These are phyloP conservation scores for Salix arbutifolia DNA, from an alignment of 345 rosid species.

Conservation along the genomic window DNA sequence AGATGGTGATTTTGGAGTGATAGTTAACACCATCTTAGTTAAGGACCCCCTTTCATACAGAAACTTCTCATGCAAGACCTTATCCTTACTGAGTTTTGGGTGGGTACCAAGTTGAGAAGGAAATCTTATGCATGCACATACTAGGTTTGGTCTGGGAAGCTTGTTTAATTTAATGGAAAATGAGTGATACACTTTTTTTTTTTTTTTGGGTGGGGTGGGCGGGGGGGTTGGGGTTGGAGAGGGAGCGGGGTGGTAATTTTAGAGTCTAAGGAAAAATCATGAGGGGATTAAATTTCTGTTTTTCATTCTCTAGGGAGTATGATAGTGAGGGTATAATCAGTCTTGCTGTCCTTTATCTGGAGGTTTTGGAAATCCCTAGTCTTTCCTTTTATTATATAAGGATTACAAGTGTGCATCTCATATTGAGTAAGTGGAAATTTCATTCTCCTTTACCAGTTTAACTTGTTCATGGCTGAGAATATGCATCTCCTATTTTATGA, in stretches of 20 bases:
- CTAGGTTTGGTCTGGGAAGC: not conserved
- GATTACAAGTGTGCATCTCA: not conserved
- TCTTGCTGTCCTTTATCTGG: not conserved
- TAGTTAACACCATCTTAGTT: too few species aligned
- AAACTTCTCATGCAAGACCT: not conserved
- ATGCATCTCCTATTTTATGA: not conserved
- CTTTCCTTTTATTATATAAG: not conserved
- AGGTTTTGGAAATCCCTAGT: not conserved
- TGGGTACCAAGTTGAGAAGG: not conserved
- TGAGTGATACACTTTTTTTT: not conserved
- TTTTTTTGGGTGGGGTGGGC: not conserved
- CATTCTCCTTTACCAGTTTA: not conserved
- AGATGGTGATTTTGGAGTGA: too few species aligned
- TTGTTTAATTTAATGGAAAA: not conserved
- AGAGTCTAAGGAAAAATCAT: not conserved
- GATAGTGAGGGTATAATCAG: not conserved
- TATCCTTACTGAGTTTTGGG: not conserved
- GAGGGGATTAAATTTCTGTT: not conserved
- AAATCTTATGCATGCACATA: not conserved
- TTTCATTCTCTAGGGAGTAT: not conserved
- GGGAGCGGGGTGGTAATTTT: not conserved
- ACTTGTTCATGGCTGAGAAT: not conserved
- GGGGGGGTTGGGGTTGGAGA: not conserved
- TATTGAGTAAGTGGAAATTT: not conserved
- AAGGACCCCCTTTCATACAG: too few species aligned